Base-by-base conservation (phyloP, 2,329 filamentous ascomycete species). In the Fusarium continuum region DNA sequence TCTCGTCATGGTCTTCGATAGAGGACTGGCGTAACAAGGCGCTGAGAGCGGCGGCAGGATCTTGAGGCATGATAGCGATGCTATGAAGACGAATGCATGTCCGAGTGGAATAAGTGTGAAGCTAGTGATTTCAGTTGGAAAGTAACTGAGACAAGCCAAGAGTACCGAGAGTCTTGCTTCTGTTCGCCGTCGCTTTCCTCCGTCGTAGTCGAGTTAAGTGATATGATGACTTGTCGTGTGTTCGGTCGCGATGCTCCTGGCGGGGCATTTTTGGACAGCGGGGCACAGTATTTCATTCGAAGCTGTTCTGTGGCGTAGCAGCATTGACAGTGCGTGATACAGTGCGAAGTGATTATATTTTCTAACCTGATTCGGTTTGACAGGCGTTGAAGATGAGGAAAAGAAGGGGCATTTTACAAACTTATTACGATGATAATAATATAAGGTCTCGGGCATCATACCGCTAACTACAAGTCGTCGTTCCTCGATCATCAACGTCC, bases 1-100 rank as follows among this genome's bases (percentile, higher is more conserved):
- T 80, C 75, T 93, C 88, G 40, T 90, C 85, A 75, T 93, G 89
- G 79, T 95, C 91, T 59, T 86, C 76, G 70, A 89, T 86, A 44
- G 81, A 80, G 44, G 85, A 75, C 47, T 78, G 75, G 60, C 82
- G 81, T 67, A 89, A 80, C 59, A 86, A 77, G 63, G 82, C 79
- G 70, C 81, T 80, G 70, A 88, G 81, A 53, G 79, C 76, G 29
- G 80, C 77, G 60, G 83, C 77, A 70, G 81, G 75, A 71, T 83
- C 79, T 73, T 79, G 72, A 66, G 77, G 69, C 78, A 80, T 80
- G 61, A 54, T 71, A 57, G 58, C 35, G 50, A 23, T 45, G 54
- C 60, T 68, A 64, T 51, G 45, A 57, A 44, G 54, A 34, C 48
- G 60, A 57, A 69, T 56, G 61, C 72, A 74, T 75, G 38, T 64